Base-by-base conservation (phyloP, 1,284 basidiomycete genomes). In the Pseudozyma hubeiensis region DNA sequence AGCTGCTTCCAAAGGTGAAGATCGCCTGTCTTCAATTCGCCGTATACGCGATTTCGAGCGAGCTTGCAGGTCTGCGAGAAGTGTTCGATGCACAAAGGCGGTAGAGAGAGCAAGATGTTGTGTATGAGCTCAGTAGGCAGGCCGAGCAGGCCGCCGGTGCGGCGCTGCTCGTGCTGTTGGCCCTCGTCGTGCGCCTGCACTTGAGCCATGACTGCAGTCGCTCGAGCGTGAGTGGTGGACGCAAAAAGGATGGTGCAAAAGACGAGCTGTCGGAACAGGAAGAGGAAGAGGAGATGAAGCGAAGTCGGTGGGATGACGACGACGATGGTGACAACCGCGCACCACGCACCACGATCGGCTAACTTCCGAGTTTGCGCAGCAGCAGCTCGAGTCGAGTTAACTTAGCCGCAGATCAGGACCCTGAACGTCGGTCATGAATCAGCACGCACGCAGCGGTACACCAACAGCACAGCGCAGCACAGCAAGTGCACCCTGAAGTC, bases 41-140 rank as follows among this genome's bases (percentile, higher is more conserved):
- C 61, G 40, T 73, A 73, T 24, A 73, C 61, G 44, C 64, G 64
- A 17, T 51, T 49, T 5, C 70, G 70, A 40, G 64, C 64, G 4
- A 68, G 53, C 43, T 68, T 73, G 57, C 64, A 73, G 14, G 70
- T 68, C 24, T 73, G 70, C 9, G 70, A 64, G 37, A 61, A 68
- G 41, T 68, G 70, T 48, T 73, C 70, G 46, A 73, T 68, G 64
- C 64, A 60, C 43, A 64, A 16, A 4, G 70, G 70, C 6, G 64
- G 64, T 9, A 73, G 43, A 7, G 35, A 41, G 39, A 68, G 64
- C 2, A 73, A 53, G 31, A 73, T 64, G 31, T 44, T 29, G 37
- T 73, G 70, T 9, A 73, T 49, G 24, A 73, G 54, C 46, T 73
- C 70, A 41, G 56, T 61, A n/a, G 70, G 70, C 13, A 73, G 58